phyloP scores from a whole-genome alignment of 192 early-diverging fungal species.

The Endogone sp. region DNA sequence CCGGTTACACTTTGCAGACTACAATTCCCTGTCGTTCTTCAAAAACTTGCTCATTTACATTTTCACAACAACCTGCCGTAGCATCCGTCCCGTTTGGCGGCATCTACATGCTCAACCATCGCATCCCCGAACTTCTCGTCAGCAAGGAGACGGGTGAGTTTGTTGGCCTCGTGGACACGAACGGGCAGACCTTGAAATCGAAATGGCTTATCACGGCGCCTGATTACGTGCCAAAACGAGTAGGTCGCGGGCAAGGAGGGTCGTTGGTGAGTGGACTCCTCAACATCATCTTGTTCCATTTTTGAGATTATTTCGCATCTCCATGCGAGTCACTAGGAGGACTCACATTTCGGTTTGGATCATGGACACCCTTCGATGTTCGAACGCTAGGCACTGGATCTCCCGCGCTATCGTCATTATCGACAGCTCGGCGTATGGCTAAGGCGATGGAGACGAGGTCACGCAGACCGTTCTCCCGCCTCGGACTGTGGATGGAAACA shows the following conservation, averaged over 20 bases:
- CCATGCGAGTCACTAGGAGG: too few species aligned
- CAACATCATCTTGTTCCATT: background rate
- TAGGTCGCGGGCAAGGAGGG: constrained; percentile 27
- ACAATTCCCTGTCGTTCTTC: too few species aligned
- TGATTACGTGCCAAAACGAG: constrained; percentile 43
- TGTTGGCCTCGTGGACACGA: constrained; percentile 31
- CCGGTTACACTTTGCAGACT: too few species aligned
- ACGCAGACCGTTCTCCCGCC: constrained; percentile 27
- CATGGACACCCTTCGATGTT: too few species aligned
- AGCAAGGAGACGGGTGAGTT: constrained; percentile 35
- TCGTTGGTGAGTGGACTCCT: constrained; percentile 26
- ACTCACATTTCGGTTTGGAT: constrained; percentile 1
- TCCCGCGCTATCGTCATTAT: constrained; percentile 22
- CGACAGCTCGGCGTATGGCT: constrained; percentile 28
- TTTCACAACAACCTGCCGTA: constrained; percentile 19
- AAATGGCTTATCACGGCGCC: constrained; percentile 46
- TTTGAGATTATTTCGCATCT: too few species aligned
- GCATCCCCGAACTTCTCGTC: constrained; percentile 34
- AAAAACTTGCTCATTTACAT: too few species aligned
- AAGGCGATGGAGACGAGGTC: constrained; percentile 34
- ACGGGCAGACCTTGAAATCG: constrained; percentile 37
- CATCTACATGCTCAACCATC: constrained; percentile 75
- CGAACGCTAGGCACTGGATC: constrained; percentile 10
- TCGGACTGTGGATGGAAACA: constrained; percentile 14
- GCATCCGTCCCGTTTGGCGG: constrained; percentile 89